phyloP scores from a whole-genome alignment of 805 yeast species.

The Cyberlindnera xylosilytica region DNA sequence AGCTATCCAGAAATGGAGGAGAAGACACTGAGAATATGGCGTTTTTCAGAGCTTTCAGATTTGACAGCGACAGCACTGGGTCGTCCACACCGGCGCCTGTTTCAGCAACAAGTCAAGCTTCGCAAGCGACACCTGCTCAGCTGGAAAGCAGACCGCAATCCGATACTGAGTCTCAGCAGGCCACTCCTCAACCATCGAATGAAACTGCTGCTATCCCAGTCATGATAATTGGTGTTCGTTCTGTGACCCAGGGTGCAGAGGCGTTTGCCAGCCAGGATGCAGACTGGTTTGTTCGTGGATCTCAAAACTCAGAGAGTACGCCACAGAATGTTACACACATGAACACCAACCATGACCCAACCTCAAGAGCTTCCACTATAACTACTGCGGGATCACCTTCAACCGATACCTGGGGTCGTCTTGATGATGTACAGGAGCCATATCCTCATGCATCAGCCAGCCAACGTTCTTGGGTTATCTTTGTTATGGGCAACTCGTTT shows the following conservation, averaged over 20 bases:
- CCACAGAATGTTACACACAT: too few species aligned
- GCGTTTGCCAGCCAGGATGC: slow-evolving; percentile 10
- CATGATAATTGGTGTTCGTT: slow-evolving; percentile 46
- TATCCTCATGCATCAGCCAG: slow-evolving; percentile 2
- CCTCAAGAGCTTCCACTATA: too few species aligned
- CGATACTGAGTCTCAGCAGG: too few species aligned
- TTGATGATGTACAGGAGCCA: slow-evolving; percentile 8
- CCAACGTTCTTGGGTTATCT: slow-evolving; percentile 57
- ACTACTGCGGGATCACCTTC: too few species aligned
- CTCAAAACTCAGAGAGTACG: too few species aligned
- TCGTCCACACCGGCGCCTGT: too few species aligned
- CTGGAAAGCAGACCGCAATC: too few species aligned
- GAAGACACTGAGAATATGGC: slow-evolving; percentile 23
- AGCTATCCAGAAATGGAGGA: slow-evolving; percentile 29
- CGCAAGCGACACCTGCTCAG: too few species aligned
- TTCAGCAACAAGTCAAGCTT: too few species aligned
- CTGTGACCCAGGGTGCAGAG: slow-evolving; percentile 29
- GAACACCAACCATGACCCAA: too few species aligned
- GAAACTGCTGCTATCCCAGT: slow-evolving; percentile 37
- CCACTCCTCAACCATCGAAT: not conserved
- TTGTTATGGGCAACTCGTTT: slow-evolving; percentile 57
- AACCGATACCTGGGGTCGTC: not conserved
- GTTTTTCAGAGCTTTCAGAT: slow-evolving; percentile 43
- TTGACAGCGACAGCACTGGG: slow-evolving; percentile 30
- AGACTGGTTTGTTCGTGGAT: slow-evolving; percentile 15